Evolutionary conservation across 768 basidiomycete genomes (phyloP), one percentile per base, ranked within the genome.

Genomic region (Chalciporus piperatus): DNA sequence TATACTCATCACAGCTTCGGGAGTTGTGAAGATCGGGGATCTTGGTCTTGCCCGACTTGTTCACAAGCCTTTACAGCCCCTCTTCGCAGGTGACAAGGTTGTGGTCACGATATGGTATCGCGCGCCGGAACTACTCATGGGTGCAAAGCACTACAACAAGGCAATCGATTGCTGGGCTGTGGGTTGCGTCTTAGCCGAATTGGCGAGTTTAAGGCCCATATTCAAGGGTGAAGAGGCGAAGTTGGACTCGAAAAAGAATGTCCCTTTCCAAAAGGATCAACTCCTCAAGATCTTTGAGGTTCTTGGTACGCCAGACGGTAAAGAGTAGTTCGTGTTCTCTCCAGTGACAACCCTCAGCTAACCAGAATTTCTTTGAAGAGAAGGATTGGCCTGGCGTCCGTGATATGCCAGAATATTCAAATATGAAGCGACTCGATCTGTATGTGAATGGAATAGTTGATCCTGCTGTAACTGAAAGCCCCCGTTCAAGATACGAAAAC

Each of bases 71-170:
- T 77, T 99, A 2, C 94, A 97, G 58, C 87, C 89, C 1, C 75
- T 99, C 2, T 93, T 91, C 65, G 84, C 85, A 0, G 95, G 95
- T 14, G 97, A 99, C 72, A 98, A 98, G 63, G 95, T 99, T 23
- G 97, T 98, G 32, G 97, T 99, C 12, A 99, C 97, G 0, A 98
- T 99, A 63, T 98, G 97, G 97, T 99, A 99, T 67, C 89, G 97
- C 47, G 92, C 93, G 7, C 97, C 97, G 0, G 97, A 99, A 65
- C 82, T 99, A 3, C 79, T 99, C 10, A 79, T 99, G 73, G 96
- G 97, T 23, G 93, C 96, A 1, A 92, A 94, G 56, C 97, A 99
- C 70, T 99, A 99, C 69, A 96, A 97, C 58, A 93, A 92, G 59
- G 90, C 95, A 4, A 85, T 98, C 37, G 94, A 99, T 65, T 85